Conservation (phyloP, 768 basidiomycete genomes). For the Lactarius akahatsu region DNA sequence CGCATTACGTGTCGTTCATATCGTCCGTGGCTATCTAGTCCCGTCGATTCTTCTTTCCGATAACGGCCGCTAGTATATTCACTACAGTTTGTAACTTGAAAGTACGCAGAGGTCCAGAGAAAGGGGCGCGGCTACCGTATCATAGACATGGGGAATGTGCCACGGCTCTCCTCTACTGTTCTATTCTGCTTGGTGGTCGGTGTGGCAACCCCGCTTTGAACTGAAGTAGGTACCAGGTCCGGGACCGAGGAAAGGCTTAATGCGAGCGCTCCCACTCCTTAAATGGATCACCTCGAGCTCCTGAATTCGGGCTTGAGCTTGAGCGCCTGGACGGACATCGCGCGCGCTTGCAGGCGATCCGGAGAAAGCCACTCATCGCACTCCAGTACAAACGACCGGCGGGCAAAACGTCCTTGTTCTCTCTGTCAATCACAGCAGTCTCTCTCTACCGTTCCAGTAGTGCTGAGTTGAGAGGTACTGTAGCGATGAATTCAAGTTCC, state of each 20-base stretch:
- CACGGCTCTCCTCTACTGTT: no score
- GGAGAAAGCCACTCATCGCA: background rate
- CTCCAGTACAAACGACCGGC: background rate
- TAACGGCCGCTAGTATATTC: background rate
- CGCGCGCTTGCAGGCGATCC: background rate
- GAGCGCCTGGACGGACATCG: background rate
- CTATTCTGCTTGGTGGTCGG: no score
- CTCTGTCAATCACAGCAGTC: slow-evolving; percentile 33
- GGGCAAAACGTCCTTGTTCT: slow-evolving; percentile 70
- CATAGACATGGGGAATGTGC: no score
- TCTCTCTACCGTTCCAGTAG: no score
- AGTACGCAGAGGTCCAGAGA: background rate
- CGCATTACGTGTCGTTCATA: slow-evolving; percentile 9
- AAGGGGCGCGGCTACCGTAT: no score
- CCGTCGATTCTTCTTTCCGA: background rate
- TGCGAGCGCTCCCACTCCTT: background rate
- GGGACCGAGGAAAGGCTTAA: background rate
- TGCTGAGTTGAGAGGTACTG: background rate
- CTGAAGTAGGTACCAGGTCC: no score
- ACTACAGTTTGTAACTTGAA: background rate
- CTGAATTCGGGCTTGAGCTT: background rate
- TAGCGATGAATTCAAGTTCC: background rate
- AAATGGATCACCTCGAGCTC: no score
- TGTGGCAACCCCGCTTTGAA: no score
- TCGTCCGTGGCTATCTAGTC: background rate